Evolutionary conservation across 106 monocot species (phyloP), one percentile per base, ranked within the genome.

Genomic region (Allium cepa): DNA sequence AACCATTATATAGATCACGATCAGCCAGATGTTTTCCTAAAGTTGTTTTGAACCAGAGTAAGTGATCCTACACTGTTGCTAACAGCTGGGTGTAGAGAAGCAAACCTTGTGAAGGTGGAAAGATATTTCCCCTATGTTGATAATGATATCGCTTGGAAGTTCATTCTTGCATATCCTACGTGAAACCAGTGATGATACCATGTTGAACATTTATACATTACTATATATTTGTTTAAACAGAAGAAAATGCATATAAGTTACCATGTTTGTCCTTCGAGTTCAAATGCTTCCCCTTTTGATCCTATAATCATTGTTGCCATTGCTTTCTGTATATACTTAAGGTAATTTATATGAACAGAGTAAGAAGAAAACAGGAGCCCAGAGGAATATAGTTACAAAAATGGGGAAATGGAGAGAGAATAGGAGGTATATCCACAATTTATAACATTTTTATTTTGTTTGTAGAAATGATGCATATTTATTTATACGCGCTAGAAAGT

Each of bases 21-120:
- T 22, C 22, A 22, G 22, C 22, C 22, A 22, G 1, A 22, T 22
- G 22, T 22, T 22, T 22, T 22, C 22, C 36, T 36, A 36, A 36
- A 0, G 36, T 36, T 36, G 36, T 22, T 22, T 22, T 22, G 22
- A 22, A 22, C 22, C 22, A 36, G 5, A 36, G 4, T 3, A 36
- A 36, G 36, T 36, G 36, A 36, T 36, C 36, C 36, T 36, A 36
- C 36, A 36, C 4, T 36, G 36, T 36, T 36, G 36, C 36, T 36
- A 36, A 1, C 36, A 36, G 36, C 36, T 36, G 5, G 36, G 36
- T 36, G 8, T 5, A 74, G n/a, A 61, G 22, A 63, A 63, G 16
- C 48, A 60, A 45, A 85, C 85, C 81, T 85, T 85, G 46, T 85
- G 85, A 12, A 85, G 85, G 71, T 77, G 76, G 72, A 85, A 85